These are phyloP conservation scores for Flaveria trinervia DNA, from an alignment of 129 eudicot species.

Conservation along the genomic window DNA sequence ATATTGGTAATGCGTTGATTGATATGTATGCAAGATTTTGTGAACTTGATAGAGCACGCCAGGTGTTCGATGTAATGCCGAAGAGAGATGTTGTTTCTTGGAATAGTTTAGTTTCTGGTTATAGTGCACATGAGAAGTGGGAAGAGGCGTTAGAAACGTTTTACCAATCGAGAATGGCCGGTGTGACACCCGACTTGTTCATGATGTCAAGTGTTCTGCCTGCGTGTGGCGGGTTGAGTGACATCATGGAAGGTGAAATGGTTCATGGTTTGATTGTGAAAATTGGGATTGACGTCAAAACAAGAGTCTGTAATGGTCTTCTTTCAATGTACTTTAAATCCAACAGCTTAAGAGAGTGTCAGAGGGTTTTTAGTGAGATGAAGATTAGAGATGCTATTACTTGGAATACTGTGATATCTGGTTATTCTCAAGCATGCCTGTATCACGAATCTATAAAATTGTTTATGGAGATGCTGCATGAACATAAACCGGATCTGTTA, in stretches of 20 bases:
- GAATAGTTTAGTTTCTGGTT: constrained; percentile 77
- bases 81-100: constrained; percentile 58
- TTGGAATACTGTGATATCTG: constrained; percentile 66
- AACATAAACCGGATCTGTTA: constrained; percentile 55
- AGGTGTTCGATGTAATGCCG: constrained; percentile 58
- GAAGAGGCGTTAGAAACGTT: constrained; percentile 51
- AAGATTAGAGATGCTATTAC: constrained; percentile 51
- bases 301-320: constrained; percentile 52
- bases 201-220: constrained; percentile 52
- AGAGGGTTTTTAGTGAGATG: constrained; percentile 45
- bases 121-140: constrained; percentile 66
- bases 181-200: constrained; percentile 44
- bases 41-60: constrained; percentile 37
- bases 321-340: constrained; percentile 73
- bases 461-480: constrained; percentile 54
- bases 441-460: constrained; percentile 52
- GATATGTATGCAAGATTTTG: constrained; percentile 56
- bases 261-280: constrained; percentile 62
- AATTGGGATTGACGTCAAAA: constrained; percentile 42
- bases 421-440: constrained; percentile 48
- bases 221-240: constrained; percentile 56
- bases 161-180: constrained; percentile 34
- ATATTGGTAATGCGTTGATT: constrained; percentile 62
- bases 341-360: constrained; percentile 34
- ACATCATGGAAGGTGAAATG: constrained; percentile 48